These are phyloP conservation scores for Chlorella sorokiniana DNA, from an alignment of 139 green algal species.

Conservation along the genomic window DNA sequence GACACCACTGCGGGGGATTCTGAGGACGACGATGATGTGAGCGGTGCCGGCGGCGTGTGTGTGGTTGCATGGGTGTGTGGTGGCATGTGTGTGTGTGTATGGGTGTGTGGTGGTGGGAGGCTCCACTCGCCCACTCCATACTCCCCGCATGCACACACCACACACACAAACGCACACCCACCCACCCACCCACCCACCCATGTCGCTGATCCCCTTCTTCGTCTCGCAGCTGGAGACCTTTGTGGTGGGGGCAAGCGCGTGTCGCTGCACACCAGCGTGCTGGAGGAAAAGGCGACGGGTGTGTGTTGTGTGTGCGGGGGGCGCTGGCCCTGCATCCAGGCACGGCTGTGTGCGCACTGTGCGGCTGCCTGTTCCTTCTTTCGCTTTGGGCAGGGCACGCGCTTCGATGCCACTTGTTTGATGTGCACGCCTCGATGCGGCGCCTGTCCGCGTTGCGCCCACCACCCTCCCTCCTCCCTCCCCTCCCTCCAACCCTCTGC, in stretches of 20 bases:
- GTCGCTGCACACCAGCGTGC: slow-evolving; percentile 72
- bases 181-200: not conserved
- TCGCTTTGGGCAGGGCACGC: too few relatives aligned
- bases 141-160: not conserved
- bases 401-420: too few relatives aligned
- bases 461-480: too few relatives aligned
- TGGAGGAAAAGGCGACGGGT: slow-evolving; percentile 96
- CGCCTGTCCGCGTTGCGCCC: too few relatives aligned
- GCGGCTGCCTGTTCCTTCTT: too few relatives aligned
- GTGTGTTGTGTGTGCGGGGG: not conserved
- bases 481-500: too few relatives aligned
- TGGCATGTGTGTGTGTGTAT: not conserved
- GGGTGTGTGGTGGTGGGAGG: not conserved
- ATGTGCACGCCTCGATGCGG: too few relatives aligned
- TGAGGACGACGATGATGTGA: slow-evolving; percentile 75
- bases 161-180: not conserved
- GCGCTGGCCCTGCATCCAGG: not conserved
- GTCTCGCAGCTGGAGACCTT: slow-evolving; percentile 70
- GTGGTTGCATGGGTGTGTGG: not conserved
- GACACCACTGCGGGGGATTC: slow-evolving; percentile 59
- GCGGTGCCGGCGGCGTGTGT: slow-evolving; percentile 34
- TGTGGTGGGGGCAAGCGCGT: slow-evolving; percentile 79
- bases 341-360: too few relatives aligned
- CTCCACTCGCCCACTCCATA: not conserved
- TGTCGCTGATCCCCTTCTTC: not conserved